Base-by-base conservation (phyloP, 2,329 filamentous ascomycete species). In the Penicillium sp. region DNA sequence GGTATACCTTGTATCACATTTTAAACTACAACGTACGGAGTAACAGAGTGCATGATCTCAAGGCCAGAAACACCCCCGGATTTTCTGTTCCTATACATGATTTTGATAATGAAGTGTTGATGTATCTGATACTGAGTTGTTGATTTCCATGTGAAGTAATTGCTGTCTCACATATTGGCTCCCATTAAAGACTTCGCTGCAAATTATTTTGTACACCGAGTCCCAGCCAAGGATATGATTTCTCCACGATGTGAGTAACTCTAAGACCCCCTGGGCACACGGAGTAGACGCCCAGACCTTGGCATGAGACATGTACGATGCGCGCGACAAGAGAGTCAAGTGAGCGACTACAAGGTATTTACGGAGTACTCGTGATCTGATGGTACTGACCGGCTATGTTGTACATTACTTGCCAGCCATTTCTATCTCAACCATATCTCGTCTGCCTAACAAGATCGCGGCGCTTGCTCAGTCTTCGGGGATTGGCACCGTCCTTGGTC, bases 391-490 rank as follows among this genome's bases (percentile, higher is more conserved):
- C 5, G 23, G 5, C 23, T 23, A 23, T 23, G 5, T 5, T 23
- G 5, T 23, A 3, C 23, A 23, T 3, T 23, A 23, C 23, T 23
- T 23, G 23, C 23, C 23, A 23, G 23, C 3, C 23, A 23, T 5
- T 23, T 23, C 3, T 23, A 5, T 23, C 23, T 23, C 23, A 23
- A 23, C 5, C n/a, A 47, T 30, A 47, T 47, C 34, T 32, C 11
- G 36, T 45, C 18, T 52, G 49, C 42, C 49, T 52, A 36, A 39
- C 35, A 47, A 52, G 35, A 34, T 34, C 16, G n/a, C 43, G 14
- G 35, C 27, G 19, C 43, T 52, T 47, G 42, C 35, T 19, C 42
- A 47, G 42, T 40, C 38, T 29, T 23, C 19, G 19, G 6, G 3
- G 19, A 9, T 9, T n/a, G 13, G 9, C 16, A 30, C 29, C n/a